A percentile compares a stretch with the other conserved stretches of the same genome.
phyloP scores from a whole-genome alignment of 2,329 filamentous ascomycete species.

The Neofusicoccum laricinum region DNA sequence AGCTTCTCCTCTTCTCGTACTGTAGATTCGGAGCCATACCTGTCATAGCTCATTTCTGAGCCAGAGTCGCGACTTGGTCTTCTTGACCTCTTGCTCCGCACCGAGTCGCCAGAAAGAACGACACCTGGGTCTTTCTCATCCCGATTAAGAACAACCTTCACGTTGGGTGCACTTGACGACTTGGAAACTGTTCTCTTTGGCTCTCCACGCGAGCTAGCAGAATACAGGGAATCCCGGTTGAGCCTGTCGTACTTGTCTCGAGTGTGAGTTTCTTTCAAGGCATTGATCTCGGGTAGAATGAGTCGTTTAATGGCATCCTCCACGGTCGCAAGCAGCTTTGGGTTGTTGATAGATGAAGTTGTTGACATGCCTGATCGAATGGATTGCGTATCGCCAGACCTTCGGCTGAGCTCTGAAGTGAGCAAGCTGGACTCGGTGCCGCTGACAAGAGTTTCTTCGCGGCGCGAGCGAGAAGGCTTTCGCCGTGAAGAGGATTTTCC shows the following conservation, averaged over 20 bases:
- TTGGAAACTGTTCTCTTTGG: constrained; percentile 56
- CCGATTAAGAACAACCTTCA: constrained; percentile 59
- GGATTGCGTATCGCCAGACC: constrained; percentile 57
- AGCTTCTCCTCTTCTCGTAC: constrained; percentile 47
- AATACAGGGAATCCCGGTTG: constrained; percentile 59
- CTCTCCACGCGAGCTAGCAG: constrained; percentile 46
- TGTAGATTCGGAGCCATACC: constrained; percentile 27
- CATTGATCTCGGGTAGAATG: constrained; percentile 87
- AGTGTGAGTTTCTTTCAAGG: constrained; percentile 80
- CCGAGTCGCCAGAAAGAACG: constrained; percentile 54
- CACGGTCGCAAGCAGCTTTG: constrained; percentile 83
- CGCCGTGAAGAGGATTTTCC: constrained; percentile 25
- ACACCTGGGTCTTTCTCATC: constrained; percentile 58
- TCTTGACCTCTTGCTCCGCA: constrained; percentile 52
- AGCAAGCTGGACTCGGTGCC: constrained; percentile 62
- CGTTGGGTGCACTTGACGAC: constrained; percentile 59
- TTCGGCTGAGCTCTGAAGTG: constrained; percentile 54
- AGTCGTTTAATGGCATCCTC: constrained; percentile 89
- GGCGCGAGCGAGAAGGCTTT: constrained; percentile 14
- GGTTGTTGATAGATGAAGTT: constrained; percentile 81
- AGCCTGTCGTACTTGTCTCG: constrained; percentile 66
- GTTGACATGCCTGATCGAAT: constrained; percentile 53
- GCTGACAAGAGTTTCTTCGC: constrained; percentile 26
- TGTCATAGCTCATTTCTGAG: constrained; percentile 40
- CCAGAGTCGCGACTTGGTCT: constrained; percentile 52